These are phyloP conservation scores for Ceratocystis papillata DNA, from an alignment of 2,329 filamentous ascomycete species.

Conservation along the genomic window DNA sequence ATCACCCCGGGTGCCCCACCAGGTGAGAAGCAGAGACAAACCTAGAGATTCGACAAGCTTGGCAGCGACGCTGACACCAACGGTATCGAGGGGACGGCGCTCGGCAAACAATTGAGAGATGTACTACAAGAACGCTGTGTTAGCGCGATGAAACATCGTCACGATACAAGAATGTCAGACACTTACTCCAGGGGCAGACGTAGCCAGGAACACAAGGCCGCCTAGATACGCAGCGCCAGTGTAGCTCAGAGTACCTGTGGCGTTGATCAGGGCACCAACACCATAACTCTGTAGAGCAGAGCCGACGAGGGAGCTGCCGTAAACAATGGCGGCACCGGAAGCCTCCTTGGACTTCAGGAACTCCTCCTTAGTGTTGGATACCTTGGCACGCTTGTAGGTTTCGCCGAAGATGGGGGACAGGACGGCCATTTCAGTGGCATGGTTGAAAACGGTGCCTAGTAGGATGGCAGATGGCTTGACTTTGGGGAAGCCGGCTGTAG, in stretches of 20 bases:
- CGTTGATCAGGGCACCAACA: constrained; percentile 83
- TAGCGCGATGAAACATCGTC: neutral
- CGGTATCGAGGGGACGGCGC: constrained; percentile 82
- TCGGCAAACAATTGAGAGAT: constrained; percentile 78
- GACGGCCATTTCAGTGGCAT: constrained; percentile 78
- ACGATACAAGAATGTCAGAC: constrained; percentile 4
- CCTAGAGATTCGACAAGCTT: constrained; percentile 90
- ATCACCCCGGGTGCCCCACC: constrained; percentile 94
- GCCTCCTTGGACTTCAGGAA: constrained; percentile 92
- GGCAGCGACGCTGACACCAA: constrained; percentile 72
- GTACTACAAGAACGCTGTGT: constrained; percentile 45
- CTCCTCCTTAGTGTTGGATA: constrained; percentile 89
- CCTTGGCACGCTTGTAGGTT: constrained; percentile 85
- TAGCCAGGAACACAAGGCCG: constrained; percentile 80
- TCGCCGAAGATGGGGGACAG: constrained; percentile 85
- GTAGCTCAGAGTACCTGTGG: constrained; percentile 88
- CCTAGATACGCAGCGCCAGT: constrained; percentile 95
- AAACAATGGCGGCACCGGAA: constrained; percentile 72
- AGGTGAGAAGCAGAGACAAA: constrained; percentile 82
- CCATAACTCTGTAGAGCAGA: constrained; percentile 83
- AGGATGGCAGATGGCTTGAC: constrained; percentile 98
- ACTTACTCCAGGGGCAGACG: constrained; percentile 73
- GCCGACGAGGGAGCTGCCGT: constrained; percentile 81
- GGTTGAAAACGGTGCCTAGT: constrained; percentile 91
- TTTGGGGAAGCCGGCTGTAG: constrained; percentile 43